Conservation (phyloP, 2,329 filamentous ascomycete genomes). For the Paraphoma chrysanthemicola region DNA sequence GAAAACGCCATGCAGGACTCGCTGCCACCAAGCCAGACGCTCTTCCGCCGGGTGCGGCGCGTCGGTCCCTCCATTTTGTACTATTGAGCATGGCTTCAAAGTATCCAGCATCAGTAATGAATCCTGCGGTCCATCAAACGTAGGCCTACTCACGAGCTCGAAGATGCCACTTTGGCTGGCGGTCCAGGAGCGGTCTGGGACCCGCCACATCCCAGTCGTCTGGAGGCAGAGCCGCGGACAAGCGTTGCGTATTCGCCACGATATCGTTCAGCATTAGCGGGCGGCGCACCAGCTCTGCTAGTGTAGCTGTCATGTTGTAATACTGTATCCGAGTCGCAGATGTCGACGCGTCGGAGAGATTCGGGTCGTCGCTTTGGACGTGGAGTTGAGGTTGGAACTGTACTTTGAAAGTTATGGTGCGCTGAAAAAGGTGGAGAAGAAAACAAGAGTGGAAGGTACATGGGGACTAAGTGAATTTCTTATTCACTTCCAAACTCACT, state of each 20-base stretch:
- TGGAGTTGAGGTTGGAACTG: not conserved
- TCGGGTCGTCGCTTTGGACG: not conserved
- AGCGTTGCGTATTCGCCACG: conserved; percentile 11
- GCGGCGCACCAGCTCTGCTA: conserved; percentile 1
- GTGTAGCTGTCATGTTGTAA: not conserved
- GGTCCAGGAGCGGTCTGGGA: not conserved
- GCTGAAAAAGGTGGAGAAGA: no score
- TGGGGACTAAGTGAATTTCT: no score
- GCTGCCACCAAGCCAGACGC: not conserved
- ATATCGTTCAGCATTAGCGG: conserved; percentile 26
- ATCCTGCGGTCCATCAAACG: not conserved
- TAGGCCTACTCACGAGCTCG: conserved; percentile 3
- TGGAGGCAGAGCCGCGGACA: conserved; percentile 22
- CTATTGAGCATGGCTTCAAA: not conserved
- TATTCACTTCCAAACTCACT: no score
- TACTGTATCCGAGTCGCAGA: not conserved
- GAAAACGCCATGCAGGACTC: not conserved
- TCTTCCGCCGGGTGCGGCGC: not conserved
- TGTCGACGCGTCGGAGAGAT: not conserved
- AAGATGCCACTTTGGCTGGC: conserved; percentile 16
- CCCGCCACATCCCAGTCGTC: conserved; percentile 15
- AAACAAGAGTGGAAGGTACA: no score
- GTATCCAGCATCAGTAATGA: not conserved
- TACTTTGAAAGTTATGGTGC: no score
- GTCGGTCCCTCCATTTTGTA: not conserved